Conservation (phyloP, 208 protist genomes). For the Wallacemonas sp. region DNA sequence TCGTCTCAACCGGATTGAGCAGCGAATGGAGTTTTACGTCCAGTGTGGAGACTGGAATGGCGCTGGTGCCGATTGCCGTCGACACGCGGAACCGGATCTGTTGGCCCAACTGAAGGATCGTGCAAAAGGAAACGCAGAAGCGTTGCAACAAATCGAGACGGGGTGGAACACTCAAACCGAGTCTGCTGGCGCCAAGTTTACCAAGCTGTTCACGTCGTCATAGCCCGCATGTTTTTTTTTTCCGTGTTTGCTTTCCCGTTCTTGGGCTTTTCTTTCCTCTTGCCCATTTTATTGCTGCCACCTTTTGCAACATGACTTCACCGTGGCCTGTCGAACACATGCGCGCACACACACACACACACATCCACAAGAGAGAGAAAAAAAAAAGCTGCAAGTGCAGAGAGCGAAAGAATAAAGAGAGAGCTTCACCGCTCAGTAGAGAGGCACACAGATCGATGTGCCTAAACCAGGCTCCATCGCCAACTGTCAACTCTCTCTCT, state of each 20-base stretch:
- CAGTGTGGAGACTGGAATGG: slow-evolving; percentile 70
- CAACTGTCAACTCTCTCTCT: too few species aligned
- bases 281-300: too few species aligned
- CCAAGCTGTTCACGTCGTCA: slow-evolving; percentile 18
- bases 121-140: slow-evolving; percentile 56
- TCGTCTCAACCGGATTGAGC: slow-evolving; percentile 61
- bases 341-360: neutral
- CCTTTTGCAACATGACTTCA: too few species aligned
- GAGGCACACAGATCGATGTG: too few species aligned
- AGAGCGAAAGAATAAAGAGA: too few species aligned
- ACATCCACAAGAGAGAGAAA: too few species aligned
- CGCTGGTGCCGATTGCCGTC: slow-evolving; percentile 69
- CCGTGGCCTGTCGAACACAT: neutral
- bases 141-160: slow-evolving; percentile 62
- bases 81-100: slow-evolving; percentile 54
- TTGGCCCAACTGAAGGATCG: slow-evolving; percentile 67
- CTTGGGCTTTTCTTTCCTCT: too few species aligned
- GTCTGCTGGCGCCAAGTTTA: slow-evolving; percentile 29
- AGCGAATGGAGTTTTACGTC: slow-evolving; percentile 84
- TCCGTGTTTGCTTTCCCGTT: neutral
- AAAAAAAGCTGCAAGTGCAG: too few species aligned
- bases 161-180: slow-evolving; percentile 66
- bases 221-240: slow-evolving; percentile 13
- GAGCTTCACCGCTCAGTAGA: too few species aligned
- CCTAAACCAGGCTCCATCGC: too few species aligned